Conservation (phyloP, 2,329 filamentous ascomycete genomes). For the Pseudogymnoascus sp. region DNA sequence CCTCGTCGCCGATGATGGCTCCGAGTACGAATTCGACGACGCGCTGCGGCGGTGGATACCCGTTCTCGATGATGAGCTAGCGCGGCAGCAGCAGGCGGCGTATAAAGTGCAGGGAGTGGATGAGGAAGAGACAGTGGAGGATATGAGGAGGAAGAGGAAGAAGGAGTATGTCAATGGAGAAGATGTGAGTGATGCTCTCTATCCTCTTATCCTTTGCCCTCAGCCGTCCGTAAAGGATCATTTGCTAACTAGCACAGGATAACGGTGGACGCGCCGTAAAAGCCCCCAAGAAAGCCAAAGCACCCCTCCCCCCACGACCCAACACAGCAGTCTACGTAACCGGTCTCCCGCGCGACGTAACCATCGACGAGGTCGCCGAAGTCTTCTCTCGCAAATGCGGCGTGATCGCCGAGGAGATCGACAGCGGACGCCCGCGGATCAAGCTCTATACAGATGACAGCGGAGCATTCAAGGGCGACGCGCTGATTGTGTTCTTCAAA, state of each 20-base stretch:
- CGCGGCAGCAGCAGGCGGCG: conserved; percentile 53
- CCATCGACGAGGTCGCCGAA: conserved; percentile 70
- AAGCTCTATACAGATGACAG: conserved; percentile 82
- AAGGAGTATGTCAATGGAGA: conserved; percentile 40
- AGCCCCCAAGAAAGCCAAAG: conserved; percentile 28
- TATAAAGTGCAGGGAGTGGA: conserved; percentile 54
- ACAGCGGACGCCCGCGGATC: conserved; percentile 78
- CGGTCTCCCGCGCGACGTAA: conserved; percentile 72
- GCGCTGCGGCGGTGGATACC: conserved; percentile 68
- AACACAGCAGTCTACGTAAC: conserved; percentile 94
- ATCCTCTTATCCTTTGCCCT: background rate
- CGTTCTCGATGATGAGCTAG: conserved; percentile 52
- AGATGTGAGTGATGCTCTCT: conserved; percentile 36
- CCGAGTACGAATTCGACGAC: conserved; percentile 76
- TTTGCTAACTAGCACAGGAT: conserved; percentile 17
- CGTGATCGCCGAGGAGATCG: conserved; percentile 89
- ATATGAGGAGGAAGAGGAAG: conserved; percentile 44
- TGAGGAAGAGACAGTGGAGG: conserved; percentile 43
- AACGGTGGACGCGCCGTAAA: conserved; percentile 27
- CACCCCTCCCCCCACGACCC: conserved; percentile 38
- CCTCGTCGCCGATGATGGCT: conserved; percentile 74
- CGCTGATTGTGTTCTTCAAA: conserved; percentile 88
- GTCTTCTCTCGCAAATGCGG: conserved; percentile 79
- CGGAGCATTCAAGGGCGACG: conserved; percentile 88
- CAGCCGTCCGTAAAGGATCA: background rate